phyloP scores from a whole-genome alignment of 2,329 filamentous ascomycete genomes.

The Pseudocercospora ulei region DNA sequence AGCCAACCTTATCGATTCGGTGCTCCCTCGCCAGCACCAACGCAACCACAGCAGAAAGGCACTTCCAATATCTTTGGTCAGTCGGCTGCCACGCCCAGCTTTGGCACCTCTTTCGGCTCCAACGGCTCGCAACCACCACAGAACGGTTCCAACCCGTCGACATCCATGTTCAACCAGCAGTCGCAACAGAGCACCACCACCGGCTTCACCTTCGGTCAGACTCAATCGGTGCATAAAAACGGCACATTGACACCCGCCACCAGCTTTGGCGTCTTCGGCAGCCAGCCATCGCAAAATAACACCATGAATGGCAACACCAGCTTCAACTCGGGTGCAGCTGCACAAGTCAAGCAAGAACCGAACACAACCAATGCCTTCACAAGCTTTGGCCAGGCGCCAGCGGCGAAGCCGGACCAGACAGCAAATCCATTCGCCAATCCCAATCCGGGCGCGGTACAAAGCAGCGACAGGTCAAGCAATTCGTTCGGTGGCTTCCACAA shows the following conservation, averaged over 20 bases:
- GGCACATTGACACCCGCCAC: constrained; percentile 16
- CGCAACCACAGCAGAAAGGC: constrained; percentile 17
- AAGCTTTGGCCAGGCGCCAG: constrained; percentile 13
- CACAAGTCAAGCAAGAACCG: constrained; percentile 10
- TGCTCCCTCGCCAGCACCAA: constrained; percentile 12
- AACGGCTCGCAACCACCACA: constrained; percentile 16
- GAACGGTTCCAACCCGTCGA: constrained; percentile 19
- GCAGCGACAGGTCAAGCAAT: constrained; percentile 9
- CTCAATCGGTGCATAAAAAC: constrained; percentile 16
- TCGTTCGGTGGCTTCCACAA: constrained; percentile 9
- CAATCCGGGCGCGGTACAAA: constrained; percentile 10
- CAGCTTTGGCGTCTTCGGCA: constrained; percentile 20
- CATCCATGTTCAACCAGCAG: constrained; percentile 18
- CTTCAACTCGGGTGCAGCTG: constrained; percentile 8
- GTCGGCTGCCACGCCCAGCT: constrained; percentile 16
- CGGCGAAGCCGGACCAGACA: constrained; percentile 8
- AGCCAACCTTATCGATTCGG: constrained; percentile 17
- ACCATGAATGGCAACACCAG: constrained; percentile 11
- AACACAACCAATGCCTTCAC: constrained; percentile 3
- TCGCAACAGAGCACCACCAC: constrained; percentile 17
- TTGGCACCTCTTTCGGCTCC: constrained; percentile 14
- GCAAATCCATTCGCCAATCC: constrained; percentile 10
- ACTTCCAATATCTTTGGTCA: constrained; percentile 16
- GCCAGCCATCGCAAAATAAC: constrained; percentile 14
- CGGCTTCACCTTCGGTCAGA: constrained; percentile 17